Evolutionary conservation across 2,329 filamentous ascomycete genomes (phyloP), one percentile per base, ranked within the genome.

Genomic region (Ilyonectria mors-panacis): DNA sequence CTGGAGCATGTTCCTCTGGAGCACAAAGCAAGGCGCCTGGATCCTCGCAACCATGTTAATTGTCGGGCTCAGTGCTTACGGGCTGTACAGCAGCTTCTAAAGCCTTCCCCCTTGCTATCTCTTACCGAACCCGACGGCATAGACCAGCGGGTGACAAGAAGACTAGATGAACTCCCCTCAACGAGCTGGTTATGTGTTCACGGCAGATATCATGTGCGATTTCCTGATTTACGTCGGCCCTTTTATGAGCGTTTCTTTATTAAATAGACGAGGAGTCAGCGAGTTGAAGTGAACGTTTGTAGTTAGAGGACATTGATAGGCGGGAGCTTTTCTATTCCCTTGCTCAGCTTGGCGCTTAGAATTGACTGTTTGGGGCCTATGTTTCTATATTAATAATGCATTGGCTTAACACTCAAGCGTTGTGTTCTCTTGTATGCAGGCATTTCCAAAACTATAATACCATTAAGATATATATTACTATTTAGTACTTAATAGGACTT

Each of bases 1-100:
- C 8, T 88, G 85, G 85, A 83, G 84, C 56, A 86, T 87, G 79
- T 81, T 88, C 50, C 75, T 89, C 45, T 87, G 86, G 78, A 85
- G 86, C 70, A 89, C 87, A 12, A 82, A 80, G 68, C 81, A 87
- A 70, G 86, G 86, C 2, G 85, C 85, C 3, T 73, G 82, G 63
- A 76, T 86, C 12, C 74, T 89, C 39, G 78, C 78, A 2, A 83
- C 84, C 17, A 58, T 85, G 48, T 63, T 87, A 35, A 71, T 82
- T 3, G 65, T 86, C 12, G 79, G 81, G 9, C 70, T 84, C 7
- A 82, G 83, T 6, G 76, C 78, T 6, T 89, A 86, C 79, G 88
- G 84, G 85, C 63, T 80, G 17, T 78, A 73, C 55, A 68, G 68
- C 50, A 62, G 42, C 48, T 58, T 67, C 10, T 51, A 54, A 37